These are phyloP conservation scores for Phaffia australis DNA, from an alignment of 768 basidiomycete species.

Conservation along the genomic window DNA sequence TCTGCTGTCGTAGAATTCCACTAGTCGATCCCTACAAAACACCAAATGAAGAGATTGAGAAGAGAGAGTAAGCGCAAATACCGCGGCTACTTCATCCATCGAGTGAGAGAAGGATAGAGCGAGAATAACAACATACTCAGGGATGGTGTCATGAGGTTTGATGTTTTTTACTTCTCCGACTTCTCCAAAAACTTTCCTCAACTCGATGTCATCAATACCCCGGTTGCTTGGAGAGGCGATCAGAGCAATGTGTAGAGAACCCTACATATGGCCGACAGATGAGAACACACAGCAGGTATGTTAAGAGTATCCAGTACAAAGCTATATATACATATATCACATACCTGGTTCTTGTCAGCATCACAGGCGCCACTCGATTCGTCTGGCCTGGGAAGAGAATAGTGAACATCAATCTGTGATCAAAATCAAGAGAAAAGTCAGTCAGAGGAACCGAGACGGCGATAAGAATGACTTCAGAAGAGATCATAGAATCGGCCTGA, in stretches of 20 bases:
- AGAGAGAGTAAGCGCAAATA: constrained; percentile 18
- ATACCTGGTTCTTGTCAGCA: constrained; percentile 75
- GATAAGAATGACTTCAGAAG: background rate
- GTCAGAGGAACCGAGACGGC: background rate
- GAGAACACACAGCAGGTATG: background rate
- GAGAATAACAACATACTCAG: constrained; percentile 52
- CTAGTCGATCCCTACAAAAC: constrained; percentile 60
- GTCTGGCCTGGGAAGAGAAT: constrained; percentile 84
- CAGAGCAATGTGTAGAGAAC: constrained; percentile 68
- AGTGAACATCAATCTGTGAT: constrained; percentile 90
- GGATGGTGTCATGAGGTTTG: constrained; percentile 39
- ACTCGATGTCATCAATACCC: constrained; percentile 69
- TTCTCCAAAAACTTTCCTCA: constrained; percentile 72
- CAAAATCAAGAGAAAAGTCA: background rate
- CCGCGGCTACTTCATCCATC: constrained; percentile 38
- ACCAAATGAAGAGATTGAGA: background rate
- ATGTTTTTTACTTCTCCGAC: constrained; percentile 85
- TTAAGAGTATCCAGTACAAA: background rate
- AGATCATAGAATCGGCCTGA: background rate
- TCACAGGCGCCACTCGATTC: constrained; percentile 50
- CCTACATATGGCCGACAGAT: constrained; percentile 42
- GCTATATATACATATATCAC: constrained; percentile 25
- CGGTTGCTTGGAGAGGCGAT: constrained; percentile 58
- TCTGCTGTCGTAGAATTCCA: constrained; percentile 88
- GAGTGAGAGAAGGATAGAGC: constrained; percentile 21